Percentiles rank a stretch among this genome's conserved stretches.
phyloP scores from a whole-genome alignment of 371 early-diverging fungal species.

The Mucor irregularis region DNA sequence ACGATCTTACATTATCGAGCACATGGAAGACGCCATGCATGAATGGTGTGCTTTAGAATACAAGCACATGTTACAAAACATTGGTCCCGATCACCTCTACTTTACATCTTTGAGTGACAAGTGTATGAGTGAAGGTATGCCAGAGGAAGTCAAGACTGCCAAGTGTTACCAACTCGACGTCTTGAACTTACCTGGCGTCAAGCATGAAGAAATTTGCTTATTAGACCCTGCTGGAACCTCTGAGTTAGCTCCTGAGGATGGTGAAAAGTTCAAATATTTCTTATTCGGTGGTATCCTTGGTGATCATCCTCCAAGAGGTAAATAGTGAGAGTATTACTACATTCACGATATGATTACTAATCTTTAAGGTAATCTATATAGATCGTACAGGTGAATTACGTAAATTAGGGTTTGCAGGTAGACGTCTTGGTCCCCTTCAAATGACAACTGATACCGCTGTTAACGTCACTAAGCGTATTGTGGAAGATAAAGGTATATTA shows the following conservation, averaged over 20 bases:
- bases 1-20: constrained; percentile 68
- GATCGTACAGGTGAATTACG: constrained; percentile 79
- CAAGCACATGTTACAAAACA: constrained; percentile 67
- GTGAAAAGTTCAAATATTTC: constrained; percentile 66
- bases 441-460: constrained; percentile 77
- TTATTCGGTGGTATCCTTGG: constrained; percentile 85
- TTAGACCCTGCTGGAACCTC: constrained; percentile 68
- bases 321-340: neutral
- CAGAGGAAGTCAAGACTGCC: constrained; percentile 55
- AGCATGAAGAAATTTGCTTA: constrained; percentile 66
- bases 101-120: constrained; percentile 59
- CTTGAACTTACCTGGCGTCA: constrained; percentile 55
- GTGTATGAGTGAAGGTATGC: constrained; percentile 51
- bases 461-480: constrained; percentile 61
- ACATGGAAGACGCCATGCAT: constrained; percentile 77
- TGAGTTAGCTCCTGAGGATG: constrained; percentile 70
- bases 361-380: too few species aligned
- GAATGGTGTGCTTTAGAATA: constrained; percentile 79
- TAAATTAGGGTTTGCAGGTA: constrained; percentile 73
- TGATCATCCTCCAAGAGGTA: constrained; percentile 70
- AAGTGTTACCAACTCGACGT: constrained; percentile 63
- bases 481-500: constrained; percentile 62
- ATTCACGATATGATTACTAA: too few species aligned
- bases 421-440: constrained; percentile 75
- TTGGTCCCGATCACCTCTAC: constrained; percentile 60